Conservation (phyloP, 2,329 filamentous ascomycete species). For the Cladophialophora yegresii region DNA sequence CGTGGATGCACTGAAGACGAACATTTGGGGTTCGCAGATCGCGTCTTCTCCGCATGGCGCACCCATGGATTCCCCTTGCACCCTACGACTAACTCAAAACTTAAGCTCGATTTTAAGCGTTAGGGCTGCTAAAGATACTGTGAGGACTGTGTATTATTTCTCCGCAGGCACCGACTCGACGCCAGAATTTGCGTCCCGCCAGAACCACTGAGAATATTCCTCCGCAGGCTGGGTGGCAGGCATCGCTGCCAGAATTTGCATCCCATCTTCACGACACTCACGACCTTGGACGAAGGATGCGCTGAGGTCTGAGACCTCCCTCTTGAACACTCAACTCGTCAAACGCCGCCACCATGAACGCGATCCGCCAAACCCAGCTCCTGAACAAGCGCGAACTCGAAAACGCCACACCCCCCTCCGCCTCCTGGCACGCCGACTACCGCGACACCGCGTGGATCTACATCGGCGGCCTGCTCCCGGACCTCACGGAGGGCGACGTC, state of each 20-base stretch:
- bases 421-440: constrained; percentile 97
- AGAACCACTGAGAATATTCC: neutral
- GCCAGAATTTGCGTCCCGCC: neutral
- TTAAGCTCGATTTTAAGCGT: constrained; percentile 9
- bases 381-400: constrained; percentile 95
- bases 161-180: constrained; percentile 13
- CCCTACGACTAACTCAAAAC: neutral
- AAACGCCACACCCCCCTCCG: constrained; percentile 79
- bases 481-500: constrained; percentile 92
- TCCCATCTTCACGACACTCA: neutral
- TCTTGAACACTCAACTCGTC: neutral
- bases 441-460: constrained; percentile 96
- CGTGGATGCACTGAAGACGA: constrained; percentile 8
- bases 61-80: neutral
- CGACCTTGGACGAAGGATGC: neutral
- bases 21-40: constrained; percentile 8
- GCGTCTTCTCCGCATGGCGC: constrained; percentile 10
- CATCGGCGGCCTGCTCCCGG: constrained; percentile 89
- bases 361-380: constrained; percentile 85
- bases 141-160: too few species aligned
- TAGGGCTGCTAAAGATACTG: neutral
- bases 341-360: constrained; percentile 69
- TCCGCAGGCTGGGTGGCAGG: too few species aligned
- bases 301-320: neutral
- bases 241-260: neutral